These are phyloP conservation scores for Musa itinerans DNA, from an alignment of 176 grass and related monocot genomes.

Conservation along the genomic window DNA sequence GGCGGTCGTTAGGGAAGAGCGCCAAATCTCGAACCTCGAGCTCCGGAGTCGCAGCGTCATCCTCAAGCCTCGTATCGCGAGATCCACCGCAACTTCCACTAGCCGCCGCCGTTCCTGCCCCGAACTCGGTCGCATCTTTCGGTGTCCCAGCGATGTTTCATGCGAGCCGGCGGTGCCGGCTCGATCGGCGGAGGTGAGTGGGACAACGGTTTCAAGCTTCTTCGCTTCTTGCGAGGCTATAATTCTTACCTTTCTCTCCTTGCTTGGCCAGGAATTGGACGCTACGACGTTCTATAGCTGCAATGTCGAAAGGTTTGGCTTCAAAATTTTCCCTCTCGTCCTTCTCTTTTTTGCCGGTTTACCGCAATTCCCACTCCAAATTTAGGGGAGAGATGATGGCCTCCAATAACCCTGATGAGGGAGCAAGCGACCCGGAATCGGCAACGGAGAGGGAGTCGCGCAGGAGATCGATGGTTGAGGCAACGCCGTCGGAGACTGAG, in stretches of 20 bases:
- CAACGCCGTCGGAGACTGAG: slow-evolving; percentile 17
- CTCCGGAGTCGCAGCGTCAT: neutral
- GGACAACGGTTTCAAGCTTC: neutral
- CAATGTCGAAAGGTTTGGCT: neutral
- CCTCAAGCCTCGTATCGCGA: neutral
- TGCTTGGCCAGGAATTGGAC: slow-evolving; percentile 3
- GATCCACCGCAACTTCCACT: neutral
- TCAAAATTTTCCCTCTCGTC: neutral
- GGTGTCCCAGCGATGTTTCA: neutral
- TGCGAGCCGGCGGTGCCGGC: neutral
- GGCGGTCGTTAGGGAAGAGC: neutral
- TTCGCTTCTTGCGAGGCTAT: neutral
- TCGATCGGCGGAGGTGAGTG: neutral
- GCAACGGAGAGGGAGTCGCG: neutral
- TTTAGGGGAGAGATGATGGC: neutral
- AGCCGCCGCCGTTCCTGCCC: neutral
- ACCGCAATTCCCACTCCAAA: neutral
- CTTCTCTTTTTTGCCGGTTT: neutral
- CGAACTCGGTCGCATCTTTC: neutral
- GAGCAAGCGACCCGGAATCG: neutral
- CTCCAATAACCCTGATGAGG: neutral
- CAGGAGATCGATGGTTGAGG: neutral
- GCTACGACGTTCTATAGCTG: neutral
- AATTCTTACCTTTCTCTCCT: neutral
- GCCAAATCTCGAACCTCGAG: neutral